Conservation (phyloP, 768 basidiomycete species). For the Trametes cingulata region DNA sequence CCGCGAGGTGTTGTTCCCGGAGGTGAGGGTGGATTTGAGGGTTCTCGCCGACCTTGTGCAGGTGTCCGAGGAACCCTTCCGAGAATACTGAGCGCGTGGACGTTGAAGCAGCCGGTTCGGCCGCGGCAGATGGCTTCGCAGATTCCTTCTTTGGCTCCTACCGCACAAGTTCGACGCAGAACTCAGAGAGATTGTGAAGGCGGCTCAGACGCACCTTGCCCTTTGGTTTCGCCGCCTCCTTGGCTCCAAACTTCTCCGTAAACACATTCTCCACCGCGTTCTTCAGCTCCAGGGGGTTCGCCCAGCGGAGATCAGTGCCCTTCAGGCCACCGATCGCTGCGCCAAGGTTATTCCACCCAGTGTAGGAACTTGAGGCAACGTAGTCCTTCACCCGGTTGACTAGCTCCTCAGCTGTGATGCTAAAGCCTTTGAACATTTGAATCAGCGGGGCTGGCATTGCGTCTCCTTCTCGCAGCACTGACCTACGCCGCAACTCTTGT, state of each 20-base stretch:
- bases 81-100: slow-evolving; percentile 75
- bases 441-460: not conserved
- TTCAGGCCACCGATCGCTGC: slow-evolving; percentile 65
- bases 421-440: slow-evolving; percentile 58
- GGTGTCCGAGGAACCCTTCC: slow-evolving; percentile 89
- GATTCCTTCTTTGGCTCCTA: slow-evolving; percentile 55
- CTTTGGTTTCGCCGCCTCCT: slow-evolving; percentile 65
- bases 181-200: not conserved
- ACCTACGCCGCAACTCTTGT: slow-evolving; percentile 88
- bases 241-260: slow-evolving; percentile 67
- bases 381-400: slow-evolving; percentile 54
- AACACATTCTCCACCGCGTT: slow-evolving; percentile 74
- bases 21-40: slow-evolving; percentile 79
- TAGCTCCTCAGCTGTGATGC: slow-evolving; percentile 69
- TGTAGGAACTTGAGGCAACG: slow-evolving; percentile 51
- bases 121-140: slow-evolving; percentile 34
- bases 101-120: slow-evolving; percentile 39
- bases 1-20: slow-evolving; percentile 76
- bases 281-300: slow-evolving; percentile 81
- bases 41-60: slow-evolving; percentile 94
- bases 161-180: not conserved
- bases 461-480: slow-evolving; percentile 31
- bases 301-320: slow-evolving; percentile 74
- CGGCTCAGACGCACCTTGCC: slow-evolving; percentile 48
- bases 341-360: slow-evolving; percentile 80